phyloP scores from a whole-genome alignment of 352 stramenopile genomes.

The Phytophthora podocarpi region DNA sequence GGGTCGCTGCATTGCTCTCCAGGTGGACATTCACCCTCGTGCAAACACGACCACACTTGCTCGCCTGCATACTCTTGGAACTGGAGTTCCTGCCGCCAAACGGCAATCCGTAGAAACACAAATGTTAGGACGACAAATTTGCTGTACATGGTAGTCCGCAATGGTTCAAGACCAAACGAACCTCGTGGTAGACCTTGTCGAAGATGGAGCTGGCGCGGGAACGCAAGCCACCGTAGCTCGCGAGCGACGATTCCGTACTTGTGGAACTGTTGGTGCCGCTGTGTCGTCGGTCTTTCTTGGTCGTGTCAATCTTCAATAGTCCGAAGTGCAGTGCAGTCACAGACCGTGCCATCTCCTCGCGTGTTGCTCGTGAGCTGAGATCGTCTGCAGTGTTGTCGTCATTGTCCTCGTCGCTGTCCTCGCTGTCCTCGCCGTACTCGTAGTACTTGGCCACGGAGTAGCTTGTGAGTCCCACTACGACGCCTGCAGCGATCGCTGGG shows the following conservation, averaged over 20 bases:
- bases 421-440: conserved; percentile 34
- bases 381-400: not conserved
- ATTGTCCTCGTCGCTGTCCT: conserved; percentile 39
- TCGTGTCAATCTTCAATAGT: conserved; percentile 36
- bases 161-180: conserved; percentile 16
- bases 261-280: conserved; percentile 27
- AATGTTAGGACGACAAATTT: conserved; percentile 14
- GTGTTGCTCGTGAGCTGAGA: conserved; percentile 26
- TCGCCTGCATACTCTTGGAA: conserved; percentile 21
- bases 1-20: conserved; percentile 50
- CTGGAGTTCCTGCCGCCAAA: conserved; percentile 23
- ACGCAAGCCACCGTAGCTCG: conserved; percentile 34
- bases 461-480: conserved; percentile 70
- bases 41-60: conserved; percentile 37
- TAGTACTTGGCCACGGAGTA: conserved; percentile 78
- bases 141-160: not conserved
- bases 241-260: conserved; percentile 36
- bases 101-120: not conserved
- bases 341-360: conserved; percentile 55
- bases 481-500: conserved; percentile 60
- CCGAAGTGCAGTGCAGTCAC: conserved; percentile 54
- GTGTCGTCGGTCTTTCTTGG: conserved; percentile 24
- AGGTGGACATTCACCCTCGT: conserved; percentile 36
- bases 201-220: conserved; percentile 49
- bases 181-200: conserved; percentile 41